Evolutionary conservation across 2,329 filamentous ascomycete species (phyloP), one percentile per base, ranked within the genome.

Genomic region (Cladophialophora exuberans): DNA sequence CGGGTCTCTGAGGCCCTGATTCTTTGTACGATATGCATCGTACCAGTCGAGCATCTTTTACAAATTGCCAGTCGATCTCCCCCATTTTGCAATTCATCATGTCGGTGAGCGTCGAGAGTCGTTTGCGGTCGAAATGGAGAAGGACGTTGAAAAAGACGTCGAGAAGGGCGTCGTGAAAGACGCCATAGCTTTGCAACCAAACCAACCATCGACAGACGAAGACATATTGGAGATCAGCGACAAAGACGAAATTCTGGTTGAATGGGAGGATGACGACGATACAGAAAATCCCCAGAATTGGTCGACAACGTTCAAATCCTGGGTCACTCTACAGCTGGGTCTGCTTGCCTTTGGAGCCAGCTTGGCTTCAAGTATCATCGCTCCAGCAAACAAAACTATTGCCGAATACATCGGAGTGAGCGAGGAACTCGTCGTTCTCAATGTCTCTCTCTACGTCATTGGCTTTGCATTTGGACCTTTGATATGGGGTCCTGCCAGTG

Each of bases 311-410:
- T 74, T 76, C 57, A 80, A 80, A 64, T 70, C 67, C 41, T 79
- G 72, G 68, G 68, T 81, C 46, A 80, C 79, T 0, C 69, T 79
- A 15, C 72, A 78, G 47, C 63, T 82, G 28, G 73, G 76, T 20
- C 70, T 81, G 69, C 67, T 82, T 13, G 79, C 80, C 1, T 64
- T 81, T n/a, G 68, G 72, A 6, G 77, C 76, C 13, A 77, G 73
- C 56, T 63, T 80, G 43, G 79, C 76, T 3, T 79, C 76, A 4
- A 78, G 76, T 15, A 79, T 83, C 52, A 76, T 79, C 33, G 69
- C 78, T 2, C 75, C 79, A 0, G 80, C 77, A 1, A 71, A 75
- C 41, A 43, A 66, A 3, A 67, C 62, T 1, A 75, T 83, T 31
- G 70, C 75, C 1, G 54, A 64, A 26, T 73, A 80, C 47, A 53